Percentiles rank a stretch among this genome's conserved stretches.
Conservation (phyloP, 441 rosid species). For the Biscutella laevigata region DNA sequence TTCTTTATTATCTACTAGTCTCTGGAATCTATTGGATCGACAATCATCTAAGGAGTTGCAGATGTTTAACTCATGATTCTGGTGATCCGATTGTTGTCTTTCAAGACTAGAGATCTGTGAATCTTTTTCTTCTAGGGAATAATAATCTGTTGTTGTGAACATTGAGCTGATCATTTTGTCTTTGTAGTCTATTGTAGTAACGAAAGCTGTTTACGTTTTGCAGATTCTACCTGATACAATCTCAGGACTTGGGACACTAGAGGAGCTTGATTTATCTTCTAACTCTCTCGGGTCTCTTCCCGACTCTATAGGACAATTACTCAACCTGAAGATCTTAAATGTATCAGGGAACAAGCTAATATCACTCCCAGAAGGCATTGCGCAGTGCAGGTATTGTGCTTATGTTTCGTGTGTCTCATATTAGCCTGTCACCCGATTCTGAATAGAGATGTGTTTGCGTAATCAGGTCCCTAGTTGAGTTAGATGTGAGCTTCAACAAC, state of each 20-base stretch:
- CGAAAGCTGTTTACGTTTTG: background rate
- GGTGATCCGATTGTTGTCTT: background rate
- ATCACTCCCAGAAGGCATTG: slow-evolving; percentile 51
- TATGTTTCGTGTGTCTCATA: background rate
- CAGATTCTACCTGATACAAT: slow-evolving; percentile 56
- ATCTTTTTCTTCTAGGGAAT: background rate
- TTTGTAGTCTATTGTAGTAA: background rate
- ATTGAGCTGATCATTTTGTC: background rate
- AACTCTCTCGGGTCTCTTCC: slow-evolving; percentile 39
- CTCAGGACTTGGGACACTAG: slow-evolving; percentile 44
- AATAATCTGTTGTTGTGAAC: background rate
- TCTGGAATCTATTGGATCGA: background rate
- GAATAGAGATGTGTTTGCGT: background rate
- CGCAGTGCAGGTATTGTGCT: slow-evolving; percentile 42
- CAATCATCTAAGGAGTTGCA: background rate
- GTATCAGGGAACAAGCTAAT: slow-evolving; percentile 48
- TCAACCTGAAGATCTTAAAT: slow-evolving; percentile 40
- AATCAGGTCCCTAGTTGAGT: slow-evolving; percentile 40
- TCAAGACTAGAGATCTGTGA: background rate
- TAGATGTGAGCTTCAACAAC: slow-evolving; percentile 56
- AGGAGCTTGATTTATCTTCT: slow-evolving; percentile 46
- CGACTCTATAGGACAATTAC: slow-evolving; percentile 41
- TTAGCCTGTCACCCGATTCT: background rate
- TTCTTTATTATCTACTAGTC: background rate
- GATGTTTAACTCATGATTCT: background rate